phyloP scores from a whole-genome alignment of 139 green algal species.

The Chlamydomonas sphaeroides region DNA sequence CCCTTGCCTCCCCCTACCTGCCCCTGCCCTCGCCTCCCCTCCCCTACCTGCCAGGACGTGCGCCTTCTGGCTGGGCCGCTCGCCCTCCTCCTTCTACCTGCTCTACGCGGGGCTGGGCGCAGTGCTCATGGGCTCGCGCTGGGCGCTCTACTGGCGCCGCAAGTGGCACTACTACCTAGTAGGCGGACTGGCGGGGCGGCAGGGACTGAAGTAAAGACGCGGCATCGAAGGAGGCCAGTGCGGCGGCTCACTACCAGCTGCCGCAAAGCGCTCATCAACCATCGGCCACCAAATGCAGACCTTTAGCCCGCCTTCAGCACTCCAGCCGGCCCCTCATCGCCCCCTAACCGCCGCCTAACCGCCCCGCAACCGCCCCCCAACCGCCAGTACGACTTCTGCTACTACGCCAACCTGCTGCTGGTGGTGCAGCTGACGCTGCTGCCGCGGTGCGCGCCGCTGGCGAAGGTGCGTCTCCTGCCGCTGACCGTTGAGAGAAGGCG shows the following conservation, averaged over 20 bases:
- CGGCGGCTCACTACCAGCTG: too few species aligned
- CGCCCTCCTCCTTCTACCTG: conserved; percentile 74
- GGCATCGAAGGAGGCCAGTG: too few species aligned
- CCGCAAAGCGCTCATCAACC: too few species aligned
- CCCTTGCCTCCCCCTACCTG: too few species aligned
- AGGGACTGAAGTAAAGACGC: too few species aligned
- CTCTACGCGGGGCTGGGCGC: conserved; percentile 72
- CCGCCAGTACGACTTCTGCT: conserved; percentile 66
- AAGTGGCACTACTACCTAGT: conserved; percentile 80
- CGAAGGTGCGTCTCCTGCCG: conserved; percentile 57
- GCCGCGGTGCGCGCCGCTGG: conserved; percentile 57
- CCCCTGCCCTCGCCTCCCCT: neutral
- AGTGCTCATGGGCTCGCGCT: conserved; percentile 70
- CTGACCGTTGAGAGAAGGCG: too few species aligned
- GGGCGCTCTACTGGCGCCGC: conserved; percentile 59
- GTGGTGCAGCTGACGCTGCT: conserved; percentile 73
- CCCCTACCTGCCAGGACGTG: conserved; percentile 52
- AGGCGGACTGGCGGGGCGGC: neutral
- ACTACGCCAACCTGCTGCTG: conserved; percentile 78
- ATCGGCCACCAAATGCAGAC: too few species aligned
- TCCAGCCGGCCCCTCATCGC: neutral
- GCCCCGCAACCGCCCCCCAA: neutral
- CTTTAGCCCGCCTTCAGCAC: neutral
- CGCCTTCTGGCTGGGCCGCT: conserved; percentile 82
- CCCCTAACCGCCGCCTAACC: neutral